Conservation (phyloP, 257 asterid genomes). For the Solanum medicagineum region DNA sequence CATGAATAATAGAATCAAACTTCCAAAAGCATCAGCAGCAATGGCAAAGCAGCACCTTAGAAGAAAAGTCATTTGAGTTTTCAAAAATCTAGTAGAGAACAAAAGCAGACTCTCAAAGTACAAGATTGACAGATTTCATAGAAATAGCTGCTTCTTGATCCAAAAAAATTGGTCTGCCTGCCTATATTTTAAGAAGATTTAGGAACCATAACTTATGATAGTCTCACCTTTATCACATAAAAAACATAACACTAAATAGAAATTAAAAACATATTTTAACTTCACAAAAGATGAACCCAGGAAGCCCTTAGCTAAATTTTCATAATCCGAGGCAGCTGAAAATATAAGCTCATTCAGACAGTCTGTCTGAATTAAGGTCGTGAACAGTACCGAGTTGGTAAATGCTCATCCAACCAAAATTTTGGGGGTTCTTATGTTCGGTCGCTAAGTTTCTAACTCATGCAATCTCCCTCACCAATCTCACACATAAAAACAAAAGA, state of each 20-base stretch:
- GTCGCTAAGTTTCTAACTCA: not conserved
- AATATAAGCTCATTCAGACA: not conserved
- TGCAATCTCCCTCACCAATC: not conserved
- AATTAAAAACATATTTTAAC: not conserved
- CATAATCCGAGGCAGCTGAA: not conserved
- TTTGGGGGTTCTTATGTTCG: not conserved
- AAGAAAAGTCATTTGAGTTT: not conserved
- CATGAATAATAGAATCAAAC: not conserved
- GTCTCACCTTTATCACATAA: not conserved
- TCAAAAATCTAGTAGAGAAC: not conserved
- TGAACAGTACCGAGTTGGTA: not conserved
- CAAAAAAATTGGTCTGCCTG: not conserved
- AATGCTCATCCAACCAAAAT: not conserved
- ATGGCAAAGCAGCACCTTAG: not conserved
- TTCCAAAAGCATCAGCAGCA: not conserved
- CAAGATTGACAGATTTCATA: not conserved
- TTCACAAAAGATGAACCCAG: not conserved
- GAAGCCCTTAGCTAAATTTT: not conserved
- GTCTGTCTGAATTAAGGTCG: not conserved
- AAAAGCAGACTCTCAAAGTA: not conserved
- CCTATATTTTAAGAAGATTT: not conserved
- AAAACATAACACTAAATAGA: not conserved
- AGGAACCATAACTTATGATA: not conserved
- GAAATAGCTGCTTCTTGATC: not conserved
- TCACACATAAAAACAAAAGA: not conserved